These are phyloP conservation scores for Irpex sp. DNA, from an alignment of 1,284 basidiomycete species.

Conservation along the genomic window DNA sequence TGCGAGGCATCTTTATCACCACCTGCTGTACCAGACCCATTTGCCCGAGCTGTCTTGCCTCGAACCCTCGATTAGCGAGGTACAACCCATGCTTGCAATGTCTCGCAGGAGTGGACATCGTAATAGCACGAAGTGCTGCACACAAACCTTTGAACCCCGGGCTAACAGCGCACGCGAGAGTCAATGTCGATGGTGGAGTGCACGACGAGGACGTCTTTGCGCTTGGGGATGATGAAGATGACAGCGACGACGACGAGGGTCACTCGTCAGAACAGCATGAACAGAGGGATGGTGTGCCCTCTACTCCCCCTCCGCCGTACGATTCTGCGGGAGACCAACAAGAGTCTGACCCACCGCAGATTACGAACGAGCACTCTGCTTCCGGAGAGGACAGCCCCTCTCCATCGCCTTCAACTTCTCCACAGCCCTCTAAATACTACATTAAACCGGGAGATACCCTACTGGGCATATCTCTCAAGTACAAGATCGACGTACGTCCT, in stretches of 20 bases:
- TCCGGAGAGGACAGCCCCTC: neutral
- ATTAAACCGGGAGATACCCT: slow-evolving; percentile 61
- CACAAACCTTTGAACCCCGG: neutral
- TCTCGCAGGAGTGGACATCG: slow-evolving; percentile 50
- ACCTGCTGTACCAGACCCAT: slow-evolving; percentile 58
- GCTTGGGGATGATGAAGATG: slow-evolving; percentile 58
- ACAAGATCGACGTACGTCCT: slow-evolving; percentile 54
- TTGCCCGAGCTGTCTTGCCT: slow-evolving; percentile 47
- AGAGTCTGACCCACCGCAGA: neutral
- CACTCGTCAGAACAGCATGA: neutral
- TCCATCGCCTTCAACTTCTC: neutral
- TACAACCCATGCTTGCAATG: slow-evolving; percentile 67
- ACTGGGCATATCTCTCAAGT: slow-evolving; percentile 60
- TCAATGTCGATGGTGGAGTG: slow-evolving; percentile 50
- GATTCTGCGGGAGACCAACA: neutral
- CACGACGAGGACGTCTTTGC: slow-evolving; percentile 60
- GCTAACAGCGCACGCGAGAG: neutral
- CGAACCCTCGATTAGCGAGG: slow-evolving; percentile 55
- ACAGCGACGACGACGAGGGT: slow-evolving; percentile 31
- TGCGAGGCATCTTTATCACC: slow-evolving; percentile 39
- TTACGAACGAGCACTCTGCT: neutral
- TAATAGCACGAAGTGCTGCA: slow-evolving; percentile 26
- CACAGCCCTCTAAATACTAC: slow-evolving; percentile 42
- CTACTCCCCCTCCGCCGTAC: slow-evolving; percentile 7
- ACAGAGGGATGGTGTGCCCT: neutral